Percentiles rank a stretch among this genome's conserved stretches.
Evolutionary conservation across 164 flowering plant genomes (phyloP).

Genomic region (Protea cynaroides): DNA sequence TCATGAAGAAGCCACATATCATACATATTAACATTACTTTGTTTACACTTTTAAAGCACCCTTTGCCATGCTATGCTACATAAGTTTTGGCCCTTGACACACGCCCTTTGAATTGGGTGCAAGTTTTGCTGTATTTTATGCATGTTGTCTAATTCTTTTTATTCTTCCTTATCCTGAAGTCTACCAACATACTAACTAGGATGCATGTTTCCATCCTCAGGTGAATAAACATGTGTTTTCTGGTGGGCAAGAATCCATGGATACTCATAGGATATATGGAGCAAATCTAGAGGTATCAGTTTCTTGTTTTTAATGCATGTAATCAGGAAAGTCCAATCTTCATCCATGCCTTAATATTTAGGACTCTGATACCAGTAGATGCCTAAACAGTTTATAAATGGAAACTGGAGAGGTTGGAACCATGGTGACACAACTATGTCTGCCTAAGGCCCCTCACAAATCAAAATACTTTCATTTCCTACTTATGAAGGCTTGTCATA

Average conservation of each 20-base stretch:
- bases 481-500: no score
- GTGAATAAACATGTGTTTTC: slow-evolving; percentile 83
- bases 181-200: not conserved
- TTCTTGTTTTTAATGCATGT: slow-evolving; percentile 1
- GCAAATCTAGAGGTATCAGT: slow-evolving; percentile 83
- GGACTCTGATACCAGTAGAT: not conserved
- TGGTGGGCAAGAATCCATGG: slow-evolving; percentile 88
- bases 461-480: no score
- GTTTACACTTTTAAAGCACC: no score
- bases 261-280: slow-evolving; percentile 74
- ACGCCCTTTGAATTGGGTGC: no score
- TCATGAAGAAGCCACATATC: not conserved
- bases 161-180: not conserved
- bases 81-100: no score
- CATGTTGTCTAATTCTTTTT: not conserved
- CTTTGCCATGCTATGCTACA: no score
- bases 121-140: no score
- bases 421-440: no score
- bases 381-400: no score
- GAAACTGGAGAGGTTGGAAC: no score
- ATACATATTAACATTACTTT: no score
- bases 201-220: slow-evolving; percentile 29
- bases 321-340: not conserved
- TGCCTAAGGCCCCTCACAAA: no score
- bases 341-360: not conserved